Base-by-base conservation (phyloP, 108 stramenopile genomes). In the Aureococcus anophagefferens region DNA sequence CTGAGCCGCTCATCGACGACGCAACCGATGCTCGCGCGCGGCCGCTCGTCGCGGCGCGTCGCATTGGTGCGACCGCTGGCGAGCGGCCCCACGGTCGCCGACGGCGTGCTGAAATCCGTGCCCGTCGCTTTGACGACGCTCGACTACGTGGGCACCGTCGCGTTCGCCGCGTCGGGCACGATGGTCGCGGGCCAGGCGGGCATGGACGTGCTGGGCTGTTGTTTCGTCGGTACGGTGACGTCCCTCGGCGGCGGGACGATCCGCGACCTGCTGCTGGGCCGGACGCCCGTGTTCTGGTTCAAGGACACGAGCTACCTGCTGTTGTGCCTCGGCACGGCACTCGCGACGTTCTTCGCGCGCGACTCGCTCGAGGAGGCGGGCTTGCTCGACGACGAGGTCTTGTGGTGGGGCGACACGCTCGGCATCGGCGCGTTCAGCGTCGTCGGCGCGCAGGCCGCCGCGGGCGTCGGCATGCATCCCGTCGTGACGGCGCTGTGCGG, bases 201-300 rank as follows among this genome's bases (percentile, higher is more conserved):
- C 62, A 76, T 81, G 76, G 80, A 81, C 45, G 67, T 76, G 9
- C 62, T 77, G 7, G 80, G 81, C 33, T 80, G 79, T 59, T 51
- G 69, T 0, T 80, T 78, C 36, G 68, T 82, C 30, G 81, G 79
- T 30, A 78, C 77, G 35, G 75, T 80, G 64, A 79, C 78, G 17
- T 76, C 81, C 21, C 33, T 79, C 34, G 81, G 81, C 0, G 81
- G 81, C 17, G 81, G 81, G 9, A 82, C 81, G 25, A 71, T 82
- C 25, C 79, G 81, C 32, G 81, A 82, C 69, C 44, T 80, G 36
- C 44, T 82, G 33, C 67, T 82, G 21, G 79, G 76, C 29, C 64
- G 62, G 32, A 65, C 35, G 65, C 72, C 62, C 9, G 78, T 79
- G 13, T 82, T 82, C 65, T 82, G 81, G 81, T 76, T 80, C 62